A percentile compares a stretch with the other conserved stretches of the same genome.
phyloP scores from a whole-genome alignment of 441 rosid genomes.

The Erysimum pusillum region DNA sequence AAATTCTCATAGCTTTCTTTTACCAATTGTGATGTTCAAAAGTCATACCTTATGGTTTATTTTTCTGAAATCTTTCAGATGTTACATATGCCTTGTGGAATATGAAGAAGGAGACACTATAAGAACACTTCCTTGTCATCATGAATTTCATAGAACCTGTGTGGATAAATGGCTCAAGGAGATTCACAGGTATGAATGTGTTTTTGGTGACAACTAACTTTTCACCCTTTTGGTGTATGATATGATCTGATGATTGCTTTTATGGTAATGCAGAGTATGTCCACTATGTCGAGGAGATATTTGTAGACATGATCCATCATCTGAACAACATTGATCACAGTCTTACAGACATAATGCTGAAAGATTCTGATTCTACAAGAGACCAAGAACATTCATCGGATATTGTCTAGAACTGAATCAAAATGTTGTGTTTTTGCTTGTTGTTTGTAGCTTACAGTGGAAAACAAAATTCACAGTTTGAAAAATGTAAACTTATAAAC shows the following conservation, averaged over 20 bases:
- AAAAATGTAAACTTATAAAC: slow-evolving; percentile 20
- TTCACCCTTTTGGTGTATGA: neutral
- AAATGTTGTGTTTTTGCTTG: slow-evolving; percentile 40
- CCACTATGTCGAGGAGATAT: slow-evolving; percentile 96
- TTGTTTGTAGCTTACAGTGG: slow-evolving; percentile 32
- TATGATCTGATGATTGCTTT: slow-evolving; percentile 33
- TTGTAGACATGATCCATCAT: slow-evolving; percentile 64
- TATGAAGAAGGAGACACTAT: slow-evolving; percentile 92
- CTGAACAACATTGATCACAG: slow-evolving; percentile 48
- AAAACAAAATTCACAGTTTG: slow-evolving; percentile 14
- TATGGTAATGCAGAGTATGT: slow-evolving; percentile 75
- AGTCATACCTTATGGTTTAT: neutral
- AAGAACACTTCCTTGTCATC: slow-evolving; percentile 90
- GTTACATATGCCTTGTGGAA: slow-evolving; percentile 97
- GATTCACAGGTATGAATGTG: slow-evolving; percentile 82
- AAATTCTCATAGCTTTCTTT: neutral
- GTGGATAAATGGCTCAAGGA: slow-evolving; percentile 98
- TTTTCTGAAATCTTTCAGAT: slow-evolving; percentile 52
- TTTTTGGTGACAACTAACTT: neutral
- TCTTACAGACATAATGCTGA: too few species aligned
- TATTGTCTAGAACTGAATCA: slow-evolving; percentile 23
- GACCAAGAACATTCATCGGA: slow-evolving; percentile 33
- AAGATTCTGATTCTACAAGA: too few species aligned
- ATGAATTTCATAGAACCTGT: slow-evolving; percentile 85
- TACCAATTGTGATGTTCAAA: neutral